Base-by-base conservation (phyloP, 805 yeast species). In the Monosporozyma yasuniensis region DNA sequence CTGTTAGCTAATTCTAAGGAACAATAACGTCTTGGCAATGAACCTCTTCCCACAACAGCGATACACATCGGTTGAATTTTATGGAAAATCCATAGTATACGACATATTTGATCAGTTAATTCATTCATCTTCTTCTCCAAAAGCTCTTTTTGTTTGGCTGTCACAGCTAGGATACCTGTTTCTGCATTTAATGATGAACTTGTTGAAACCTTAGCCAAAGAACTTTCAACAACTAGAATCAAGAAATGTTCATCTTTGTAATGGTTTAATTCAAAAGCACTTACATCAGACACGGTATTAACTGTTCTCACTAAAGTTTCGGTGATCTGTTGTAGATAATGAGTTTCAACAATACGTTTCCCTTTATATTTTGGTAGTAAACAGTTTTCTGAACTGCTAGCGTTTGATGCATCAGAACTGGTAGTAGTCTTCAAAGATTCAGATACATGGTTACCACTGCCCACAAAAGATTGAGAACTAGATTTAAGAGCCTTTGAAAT, bases 1-100 rank as follows among this genome's bases (percentile, higher is more conserved):
- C 70, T 87, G 57, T 90, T 93, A 0, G 98, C 98, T 54, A 93
- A 84, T 58, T 93, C 98, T 19, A 87, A 74, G 8, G 96, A 83
- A 21, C 69, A 63, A 41, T 67, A 67, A 30, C 95, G 83, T 61
- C 96, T 78, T 3, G 99, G 96, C 23, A 93, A 71, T 0, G 89
- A 74, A 51, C 87, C 87, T 22, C 86, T 83, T 23, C 87, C 84
- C 1, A 91, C 84, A 2, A 90, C 82, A 53, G 88, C 61, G 2
- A 90, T 82, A 65, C 96, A 89, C 61, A 83, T 85, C 1, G 90
- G 79, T 30, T 93, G 75, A 46, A 93, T 81, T 51, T 77, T 77
- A 61, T 93, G 97, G 56, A 72, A 75, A 21, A 65, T 65, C 71
- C 71, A 67, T 23, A 67, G 44, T n/a, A 67, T 61, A 44, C 68